These are phyloP conservation scores for baker's yeast (Saccharomyces cerevisiae) DNA, from an alignment of 805 yeast species.

Conservation along the genomic window DNA sequence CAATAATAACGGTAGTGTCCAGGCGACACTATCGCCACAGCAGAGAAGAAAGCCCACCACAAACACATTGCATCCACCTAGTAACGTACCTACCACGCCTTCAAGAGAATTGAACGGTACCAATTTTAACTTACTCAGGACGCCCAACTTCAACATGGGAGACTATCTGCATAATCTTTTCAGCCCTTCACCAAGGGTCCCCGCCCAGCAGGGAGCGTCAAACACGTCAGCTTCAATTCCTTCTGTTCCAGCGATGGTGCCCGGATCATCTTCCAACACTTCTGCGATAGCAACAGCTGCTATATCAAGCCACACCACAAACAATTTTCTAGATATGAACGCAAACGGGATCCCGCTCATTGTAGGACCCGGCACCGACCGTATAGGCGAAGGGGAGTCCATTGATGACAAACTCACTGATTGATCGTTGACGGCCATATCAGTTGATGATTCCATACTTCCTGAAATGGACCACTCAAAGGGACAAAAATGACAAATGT, in stretches of 20 bases:
- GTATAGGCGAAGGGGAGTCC: background rate
- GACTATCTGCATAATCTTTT: slow-evolving; percentile 31
- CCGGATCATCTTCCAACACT: background rate
- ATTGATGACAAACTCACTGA: background rate
- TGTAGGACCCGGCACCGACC: background rate
- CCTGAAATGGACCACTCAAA: background rate
- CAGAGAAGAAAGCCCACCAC: slow-evolving; percentile 8
- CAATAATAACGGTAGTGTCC: slow-evolving; percentile 1
- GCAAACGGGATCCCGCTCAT: background rate
- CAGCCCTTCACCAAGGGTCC: slow-evolving; percentile 30
- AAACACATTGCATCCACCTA: slow-evolving; percentile 1
- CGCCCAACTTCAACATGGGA: slow-evolving; percentile 31
- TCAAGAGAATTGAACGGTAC: slow-evolving; percentile 17
- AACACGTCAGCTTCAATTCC: background rate
- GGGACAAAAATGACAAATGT: background rate
- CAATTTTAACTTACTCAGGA: slow-evolving; percentile 14
- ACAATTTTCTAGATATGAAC: background rate
- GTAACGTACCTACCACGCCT: slow-evolving; percentile 24
- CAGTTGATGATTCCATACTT: background rate
- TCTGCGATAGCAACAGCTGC: background rate
- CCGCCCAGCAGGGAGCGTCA: background rate
- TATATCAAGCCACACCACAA: background rate
- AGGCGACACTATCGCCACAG: slow-evolving; percentile 11
- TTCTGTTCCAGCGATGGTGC: background rate
- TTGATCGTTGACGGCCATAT: background rate